Conservation (phyloP, 108 stramenopile genomes). For the Chaetoceros muelleri region DNA sequence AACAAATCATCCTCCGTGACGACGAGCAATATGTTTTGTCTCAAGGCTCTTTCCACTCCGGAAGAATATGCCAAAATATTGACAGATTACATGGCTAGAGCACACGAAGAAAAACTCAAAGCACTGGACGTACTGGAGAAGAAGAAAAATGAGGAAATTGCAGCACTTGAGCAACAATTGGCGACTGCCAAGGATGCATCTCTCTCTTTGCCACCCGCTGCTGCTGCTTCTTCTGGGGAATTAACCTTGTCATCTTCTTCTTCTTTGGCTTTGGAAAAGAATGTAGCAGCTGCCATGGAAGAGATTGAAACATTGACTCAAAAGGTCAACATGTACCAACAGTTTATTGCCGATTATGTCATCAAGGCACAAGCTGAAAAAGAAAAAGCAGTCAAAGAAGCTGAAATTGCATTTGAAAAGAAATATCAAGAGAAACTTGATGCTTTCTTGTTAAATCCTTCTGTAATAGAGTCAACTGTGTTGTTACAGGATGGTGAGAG, state of each 20-base stretch:
- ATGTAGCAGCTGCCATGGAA: background rate
- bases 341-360: conserved; percentile 72
- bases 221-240: no score
- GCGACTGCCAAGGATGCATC: background rate
- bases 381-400: conserved; percentile 18
- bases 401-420: conserved; percentile 13
- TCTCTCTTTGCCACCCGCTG: conserved; percentile 7
- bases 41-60: background rate
- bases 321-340: conserved; percentile 47
- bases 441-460: conserved; percentile 3
- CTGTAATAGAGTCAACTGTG: background rate
- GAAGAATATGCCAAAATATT: conserved; percentile 19
- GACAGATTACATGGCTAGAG: conserved; percentile 70
- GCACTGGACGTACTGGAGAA: conserved; percentile 49
- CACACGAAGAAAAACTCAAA: conserved; percentile 68
- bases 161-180: conserved; percentile 21
- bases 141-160: conserved; percentile 62
- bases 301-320: conserved; percentile 20
- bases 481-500: background rate
- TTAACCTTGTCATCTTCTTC: conserved; percentile 11
- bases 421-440: conserved; percentile 23
- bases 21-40: no score
- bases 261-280: conserved; percentile 5
- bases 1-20: no score
- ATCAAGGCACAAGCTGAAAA: conserved; percentile 64